phyloP scores from a whole-genome alignment of 2,329 filamentous ascomycete genomes.

The Meredithiella fracta region DNA sequence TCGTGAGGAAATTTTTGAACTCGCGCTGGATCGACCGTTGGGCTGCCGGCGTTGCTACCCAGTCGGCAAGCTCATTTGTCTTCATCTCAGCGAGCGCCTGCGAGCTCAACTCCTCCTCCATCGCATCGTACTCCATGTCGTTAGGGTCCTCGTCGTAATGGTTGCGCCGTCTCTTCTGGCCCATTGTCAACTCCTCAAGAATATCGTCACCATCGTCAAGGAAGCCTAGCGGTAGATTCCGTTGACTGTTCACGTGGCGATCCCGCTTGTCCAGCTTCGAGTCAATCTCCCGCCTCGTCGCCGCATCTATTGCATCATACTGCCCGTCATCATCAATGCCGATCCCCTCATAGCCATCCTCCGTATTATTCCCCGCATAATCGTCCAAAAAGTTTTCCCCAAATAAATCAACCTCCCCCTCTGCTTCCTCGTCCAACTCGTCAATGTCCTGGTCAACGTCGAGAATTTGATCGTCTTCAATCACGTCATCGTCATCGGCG shows the following conservation, averaged over 20 bases:
- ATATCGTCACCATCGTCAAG: conserved; percentile 74
- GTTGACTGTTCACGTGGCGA: conserved; percentile 48
- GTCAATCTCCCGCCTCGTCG: conserved; percentile 52
- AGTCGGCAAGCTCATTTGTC: conserved; percentile 81
- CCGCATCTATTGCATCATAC: conserved; percentile 52
- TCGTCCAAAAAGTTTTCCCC: conserved; percentile 57
- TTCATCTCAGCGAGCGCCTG: conserved; percentile 89
- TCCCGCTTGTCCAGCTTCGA: conserved; percentile 58
- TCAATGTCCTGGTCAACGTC: conserved; percentile 44
- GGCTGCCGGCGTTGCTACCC: conserved; percentile 80
- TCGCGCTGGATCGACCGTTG: conserved; percentile 88
- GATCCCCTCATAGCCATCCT: conserved; percentile 50
- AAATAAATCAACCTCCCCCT: conserved; percentile 67
- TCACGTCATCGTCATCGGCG: conserved; percentile 51
- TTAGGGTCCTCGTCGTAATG: conserved; percentile 90
- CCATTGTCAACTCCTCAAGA: conserved; percentile 67
- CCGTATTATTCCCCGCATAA: conserved; percentile 43
- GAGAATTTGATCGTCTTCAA: conserved; percentile 49
- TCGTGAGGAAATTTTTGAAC: conserved; percentile 93
- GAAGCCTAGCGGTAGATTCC: conserved; percentile 55
- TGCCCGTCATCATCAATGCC: conserved; percentile 65
- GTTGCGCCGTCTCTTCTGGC: conserved; percentile 70
- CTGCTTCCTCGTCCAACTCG: conserved; percentile 65
- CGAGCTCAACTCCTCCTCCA: conserved; percentile 87
- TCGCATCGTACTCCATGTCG: conserved; percentile 83